Evolutionary conservation across 176 grass and related monocot species (phyloP), one percentile per base, ranked within the genome.

Genomic region (Microstegium vimineum): DNA sequence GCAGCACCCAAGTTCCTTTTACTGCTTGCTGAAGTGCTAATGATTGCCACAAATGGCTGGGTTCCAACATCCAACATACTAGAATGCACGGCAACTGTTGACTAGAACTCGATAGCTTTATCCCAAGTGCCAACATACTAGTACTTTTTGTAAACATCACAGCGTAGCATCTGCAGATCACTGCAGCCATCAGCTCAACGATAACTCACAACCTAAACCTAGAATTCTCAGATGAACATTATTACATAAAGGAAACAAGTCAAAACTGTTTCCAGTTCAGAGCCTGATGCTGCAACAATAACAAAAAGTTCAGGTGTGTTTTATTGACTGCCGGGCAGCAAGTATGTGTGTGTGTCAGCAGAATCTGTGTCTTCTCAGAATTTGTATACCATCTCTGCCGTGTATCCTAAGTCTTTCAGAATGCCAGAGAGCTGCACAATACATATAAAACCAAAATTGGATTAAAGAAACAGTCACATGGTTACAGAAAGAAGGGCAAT

Each of bases 371-470:
- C 74, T 66, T 65, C 43, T 98, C 86, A 98, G 81, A 98, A 95
- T 81, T 95, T 98, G 89, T 95, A 98, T 49, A 98, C 92, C 95
- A 95, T 98, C 0, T 91, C 87, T 42, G 82, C 72, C 0, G 90
- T 90, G 86, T 98, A 98, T 82, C 92, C 92, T 38, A 95, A 12
- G 46, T 98, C 90, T 82, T 93, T 98, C 47, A 98, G 90, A 86
- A 98, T 10, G 42, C 95, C 95, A 5, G 88, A 64, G 57, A 98
- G 54, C 95, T 98, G 87, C 23, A 69, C 13, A 69, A 22, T 1
- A 12, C 42, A 79, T 26, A 75, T n/a, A 27, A 77, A 77, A 69
- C 32, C 15, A 13, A 49, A 35, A 73, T 5, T 60, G 66, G 54
- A 62, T 52, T n/a, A 71, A 28, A 13, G 13, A 52, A 85, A 34